Conservation (phyloP, 2,329 filamentous ascomycete species). For the Colletotrichum sidae region DNA sequence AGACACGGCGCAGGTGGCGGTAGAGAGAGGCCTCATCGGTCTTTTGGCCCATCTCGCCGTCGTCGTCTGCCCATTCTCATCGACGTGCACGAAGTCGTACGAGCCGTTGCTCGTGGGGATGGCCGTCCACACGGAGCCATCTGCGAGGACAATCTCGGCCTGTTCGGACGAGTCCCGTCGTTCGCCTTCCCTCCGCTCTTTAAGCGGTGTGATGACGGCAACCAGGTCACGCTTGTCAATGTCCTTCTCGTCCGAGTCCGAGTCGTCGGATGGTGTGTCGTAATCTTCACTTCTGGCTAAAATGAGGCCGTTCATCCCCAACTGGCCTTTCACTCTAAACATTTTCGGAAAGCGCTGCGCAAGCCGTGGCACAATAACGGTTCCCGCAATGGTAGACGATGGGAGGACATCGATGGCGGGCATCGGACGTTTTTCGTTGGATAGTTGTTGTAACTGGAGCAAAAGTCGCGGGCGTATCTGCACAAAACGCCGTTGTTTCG, state of each 20-base stretch:
- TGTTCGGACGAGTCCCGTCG: constrained; percentile 61
- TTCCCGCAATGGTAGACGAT: constrained; percentile 67
- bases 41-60: constrained; percentile 78
- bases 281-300: constrained; percentile 79
- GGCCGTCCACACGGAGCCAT: constrained; percentile 70
- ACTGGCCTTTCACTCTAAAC: constrained; percentile 70
- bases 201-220: constrained; percentile 71
- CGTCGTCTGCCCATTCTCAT: constrained; percentile 66
- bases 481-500: constrained; percentile 73
- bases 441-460: constrained; percentile 78
- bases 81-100: constrained; percentile 74
- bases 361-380: constrained; percentile 68
- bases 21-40: constrained; percentile 40
- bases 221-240: constrained; percentile 66
- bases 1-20: constrained; percentile 38
- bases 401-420: constrained; percentile 82
- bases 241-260: constrained; percentile 62
- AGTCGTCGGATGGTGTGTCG: constrained; percentile 52
- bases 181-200: constrained; percentile 59
- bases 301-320: constrained; percentile 77
- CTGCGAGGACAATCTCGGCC: constrained; percentile 74
- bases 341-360: constrained; percentile 72
- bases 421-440: constrained; percentile 68
- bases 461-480: constrained; percentile 76
- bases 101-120: constrained; percentile 65